These are phyloP conservation scores for Symbiodinium natans DNA, from an alignment of 73 alveolate species.

Conservation along the genomic window DNA sequence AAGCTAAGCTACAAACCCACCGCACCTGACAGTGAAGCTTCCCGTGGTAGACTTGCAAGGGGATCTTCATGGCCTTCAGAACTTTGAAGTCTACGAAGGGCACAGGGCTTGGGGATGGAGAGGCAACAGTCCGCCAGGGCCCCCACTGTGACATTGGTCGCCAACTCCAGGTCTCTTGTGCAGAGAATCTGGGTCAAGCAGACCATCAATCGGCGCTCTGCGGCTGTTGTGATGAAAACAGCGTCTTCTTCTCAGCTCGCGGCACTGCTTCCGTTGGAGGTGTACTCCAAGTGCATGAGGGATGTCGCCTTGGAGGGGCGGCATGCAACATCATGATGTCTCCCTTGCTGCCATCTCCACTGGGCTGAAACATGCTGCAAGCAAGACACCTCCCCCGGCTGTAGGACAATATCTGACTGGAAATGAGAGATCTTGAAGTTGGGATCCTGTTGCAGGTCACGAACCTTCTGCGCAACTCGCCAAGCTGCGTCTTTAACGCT, in stretches of 20 bases:
- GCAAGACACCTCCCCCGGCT: constrained; percentile 72
- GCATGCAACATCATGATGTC: background rate
- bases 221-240: too few relatives aligned
- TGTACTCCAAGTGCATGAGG: constrained; percentile 86
- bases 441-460: constrained; percentile 32
- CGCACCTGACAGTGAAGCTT: constrained; percentile 81
- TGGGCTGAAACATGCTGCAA: background rate
- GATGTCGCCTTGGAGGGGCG: constrained; percentile 50
- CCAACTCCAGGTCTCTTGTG: constrained; percentile 90
- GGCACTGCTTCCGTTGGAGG: constrained; percentile 87
- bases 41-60: constrained; percentile 92
- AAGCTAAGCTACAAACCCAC: background rate
- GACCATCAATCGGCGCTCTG: background rate
- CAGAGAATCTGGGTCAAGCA: constrained; percentile 17
- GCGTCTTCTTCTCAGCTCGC: background rate
- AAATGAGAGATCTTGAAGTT: constrained; percentile 84
- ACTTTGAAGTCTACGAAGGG: too few relatives aligned
- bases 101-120: too few relatives aligned
- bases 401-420: constrained; percentile 70
- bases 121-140: too few relatives aligned
- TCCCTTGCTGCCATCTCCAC: background rate
- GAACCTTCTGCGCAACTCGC: background rate
- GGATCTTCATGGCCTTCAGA: constrained; percentile 91
- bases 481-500: too few relatives aligned
- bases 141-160: constrained; percentile 66